Percentiles rank a stretch among this genome's conserved stretches.
phyloP scores from a whole-genome alignment of 306 rosid species.

The Vigna angularis region DNA sequence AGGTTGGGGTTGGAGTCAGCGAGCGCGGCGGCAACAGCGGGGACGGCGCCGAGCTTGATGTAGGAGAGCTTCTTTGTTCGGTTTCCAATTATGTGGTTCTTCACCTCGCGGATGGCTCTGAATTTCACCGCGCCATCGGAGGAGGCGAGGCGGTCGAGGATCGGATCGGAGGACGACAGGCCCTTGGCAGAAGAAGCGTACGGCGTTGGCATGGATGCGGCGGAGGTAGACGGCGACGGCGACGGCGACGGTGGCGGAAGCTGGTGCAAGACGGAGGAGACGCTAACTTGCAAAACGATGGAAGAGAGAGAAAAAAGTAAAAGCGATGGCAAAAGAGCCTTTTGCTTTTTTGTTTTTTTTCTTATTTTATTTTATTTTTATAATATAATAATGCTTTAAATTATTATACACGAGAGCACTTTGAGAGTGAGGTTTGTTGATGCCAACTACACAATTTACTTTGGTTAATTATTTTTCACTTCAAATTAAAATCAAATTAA shows the following conservation, averaged over 20 bases:
- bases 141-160: conserved; percentile 70
- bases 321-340: not conserved
- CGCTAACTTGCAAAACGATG: conserved; percentile 20
- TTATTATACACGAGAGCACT: not conserved
- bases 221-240: conserved; percentile 19
- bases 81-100: conserved; percentile 92
- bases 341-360: not conserved
- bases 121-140: conserved; percentile 69
- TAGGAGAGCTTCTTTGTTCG: conserved; percentile 91
- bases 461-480: not conserved
- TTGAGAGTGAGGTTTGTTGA: not conserved
- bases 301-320: conserved; percentile 11
- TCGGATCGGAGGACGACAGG: conserved; percentile 56
- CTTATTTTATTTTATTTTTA: not conserved
- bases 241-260: conserved; percentile 48
- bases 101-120: conserved; percentile 85
- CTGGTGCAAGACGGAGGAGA: conserved; percentile 54
- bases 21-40: conserved; percentile 69
- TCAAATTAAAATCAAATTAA: not conserved
- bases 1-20: conserved; percentile 58
- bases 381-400: not conserved
- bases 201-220: conserved; percentile 63
- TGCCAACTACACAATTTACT: not conserved
- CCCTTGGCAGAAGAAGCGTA: conserved; percentile 52
- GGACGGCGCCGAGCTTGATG: conserved; percentile 86